Percentiles rank a stretch among this genome's conserved stretches.
Evolutionary conservation across 257 asterid genomes (phyloP).

Genomic region (Galeopsis tetrahit): DNA sequence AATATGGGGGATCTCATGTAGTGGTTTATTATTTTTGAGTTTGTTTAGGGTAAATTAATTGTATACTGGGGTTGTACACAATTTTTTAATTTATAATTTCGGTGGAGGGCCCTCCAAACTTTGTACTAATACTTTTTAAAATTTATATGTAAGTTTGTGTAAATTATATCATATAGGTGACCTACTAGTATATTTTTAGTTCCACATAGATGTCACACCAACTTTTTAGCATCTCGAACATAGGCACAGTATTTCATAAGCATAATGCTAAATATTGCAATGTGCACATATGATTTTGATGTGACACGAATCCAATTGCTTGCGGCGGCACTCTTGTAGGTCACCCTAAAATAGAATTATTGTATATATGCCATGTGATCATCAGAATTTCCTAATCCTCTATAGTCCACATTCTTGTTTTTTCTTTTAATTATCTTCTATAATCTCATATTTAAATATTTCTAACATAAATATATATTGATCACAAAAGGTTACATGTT

Average conservation of each 20-base stretch:
- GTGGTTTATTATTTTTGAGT: no score
- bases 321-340: not conserved
- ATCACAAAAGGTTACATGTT: no score
- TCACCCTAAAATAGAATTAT: not conserved
- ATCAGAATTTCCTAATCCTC: not conserved
- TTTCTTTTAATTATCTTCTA: not conserved
- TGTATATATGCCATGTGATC: not conserved
- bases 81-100: no score
- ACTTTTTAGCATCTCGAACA: not conserved
- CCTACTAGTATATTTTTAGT: not conserved
- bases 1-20: no score
- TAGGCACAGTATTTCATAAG: not conserved
- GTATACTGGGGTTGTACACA: no score
- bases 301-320: slow-evolving; percentile 7
- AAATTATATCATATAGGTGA: no score
- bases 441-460: no score
- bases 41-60: no score
- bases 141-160: no score
- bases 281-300: slow-evolving; percentile 4
- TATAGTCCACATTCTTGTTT: not conserved
- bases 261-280: not conserved
- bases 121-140: no score
- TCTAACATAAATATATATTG: no score
- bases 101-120: no score
- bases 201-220: not conserved